Percentiles rank a stretch among this genome's conserved stretches.
These are phyloP conservation scores for Pichia sp. DNA, from an alignment of 1,139 yeast genomes.

Conservation along the genomic window DNA sequence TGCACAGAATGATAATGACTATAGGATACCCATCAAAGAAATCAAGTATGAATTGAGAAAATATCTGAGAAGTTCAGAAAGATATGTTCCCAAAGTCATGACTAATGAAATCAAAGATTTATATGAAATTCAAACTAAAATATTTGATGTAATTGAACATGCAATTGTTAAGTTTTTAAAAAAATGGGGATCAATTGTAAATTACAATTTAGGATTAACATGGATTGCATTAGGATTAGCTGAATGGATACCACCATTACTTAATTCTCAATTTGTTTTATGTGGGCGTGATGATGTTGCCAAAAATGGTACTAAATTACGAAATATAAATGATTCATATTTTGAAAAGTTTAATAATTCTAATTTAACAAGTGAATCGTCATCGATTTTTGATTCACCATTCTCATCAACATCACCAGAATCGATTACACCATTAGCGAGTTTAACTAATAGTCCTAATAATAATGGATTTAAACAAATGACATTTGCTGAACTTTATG, in stretches of 20 bases:
- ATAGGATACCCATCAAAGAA: constrained; percentile 29
- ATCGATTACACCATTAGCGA: constrained; percentile 15
- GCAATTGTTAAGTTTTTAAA: constrained; percentile 57
- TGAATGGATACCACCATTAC: constrained; percentile 75
- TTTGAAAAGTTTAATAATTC: constrained; percentile 31
- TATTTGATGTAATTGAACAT: constrained; percentile 52
- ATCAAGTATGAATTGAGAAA: constrained; percentile 48
- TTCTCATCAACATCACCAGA: constrained; percentile 20
- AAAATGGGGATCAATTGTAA: constrained; percentile 75
- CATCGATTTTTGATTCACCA: constrained; percentile 18
- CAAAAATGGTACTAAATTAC: constrained; percentile 31
- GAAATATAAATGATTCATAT: constrained; percentile 41
- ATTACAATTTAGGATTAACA: constrained; percentile 74
- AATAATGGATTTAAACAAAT: constrained; percentile 28
- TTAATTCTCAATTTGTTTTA: constrained; percentile 32
- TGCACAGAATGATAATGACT: constrained; percentile 17
- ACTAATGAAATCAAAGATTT: constrained; percentile 25
- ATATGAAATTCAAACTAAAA: constrained; percentile 40
- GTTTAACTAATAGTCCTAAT: constrained; percentile 16
- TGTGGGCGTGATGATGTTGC: constrained; percentile 34
- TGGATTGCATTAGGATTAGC: constrained; percentile 88
- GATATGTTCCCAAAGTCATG: constrained; percentile 23
- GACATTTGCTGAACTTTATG: constrained; percentile 65
- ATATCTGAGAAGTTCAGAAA: constrained; percentile 38
- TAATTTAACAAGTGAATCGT: constrained; percentile 9